Base-by-base conservation (phyloP, 2,329 filamentous ascomycete species). In the Hortaea werneckii region DNA sequence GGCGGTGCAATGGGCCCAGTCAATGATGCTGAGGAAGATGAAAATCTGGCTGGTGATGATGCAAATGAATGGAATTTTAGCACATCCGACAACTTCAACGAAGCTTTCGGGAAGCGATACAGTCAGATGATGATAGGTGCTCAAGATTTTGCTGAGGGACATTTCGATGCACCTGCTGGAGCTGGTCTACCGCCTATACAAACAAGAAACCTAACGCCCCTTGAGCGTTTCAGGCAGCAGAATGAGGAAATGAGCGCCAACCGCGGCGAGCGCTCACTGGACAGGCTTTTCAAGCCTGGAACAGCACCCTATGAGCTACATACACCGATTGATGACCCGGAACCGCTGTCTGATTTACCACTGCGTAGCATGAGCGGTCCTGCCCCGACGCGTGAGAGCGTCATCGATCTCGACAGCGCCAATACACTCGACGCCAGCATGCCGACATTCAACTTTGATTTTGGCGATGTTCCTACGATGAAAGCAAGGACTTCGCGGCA, bases 51-150 rank as follows among this genome's bases (percentile, higher is more conserved):
- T 34, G 7, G n/a, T 7, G n/a, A n/a, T n/a, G 59, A 67, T 1
- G 67, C 71, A 3, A 74, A 77, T 37, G 76, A 79, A 50, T 82
- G 79, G 79, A 80, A 79, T 47, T 82, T 82, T 57, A 81, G 77
- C 54, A 79, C 77, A 5, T 80, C 77, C 2, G 76, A 77, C 51
- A 73, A 76, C 10, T 81, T 81, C 52, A 75, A 81, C 50, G 66
- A 69, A 46, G 56, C 54, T 13, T 60, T 64, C 40, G 55, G 50
- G 11, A 56, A 55, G 29, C 53, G 63, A 2, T 58, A 59, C 46
- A 65, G 63, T 46, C 58, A 58, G 39, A n/a, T n/a, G n/a, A 56
- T 64, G 55, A 47, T 59, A 2, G 45, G 29, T 11, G 26, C 46
- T 6, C 42, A 55, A 13, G 52, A 55, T 37, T 48, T 54, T 35